phyloP scores from a whole-genome alignment of 768 basidiomycete species.

The Collybia sordida region DNA sequence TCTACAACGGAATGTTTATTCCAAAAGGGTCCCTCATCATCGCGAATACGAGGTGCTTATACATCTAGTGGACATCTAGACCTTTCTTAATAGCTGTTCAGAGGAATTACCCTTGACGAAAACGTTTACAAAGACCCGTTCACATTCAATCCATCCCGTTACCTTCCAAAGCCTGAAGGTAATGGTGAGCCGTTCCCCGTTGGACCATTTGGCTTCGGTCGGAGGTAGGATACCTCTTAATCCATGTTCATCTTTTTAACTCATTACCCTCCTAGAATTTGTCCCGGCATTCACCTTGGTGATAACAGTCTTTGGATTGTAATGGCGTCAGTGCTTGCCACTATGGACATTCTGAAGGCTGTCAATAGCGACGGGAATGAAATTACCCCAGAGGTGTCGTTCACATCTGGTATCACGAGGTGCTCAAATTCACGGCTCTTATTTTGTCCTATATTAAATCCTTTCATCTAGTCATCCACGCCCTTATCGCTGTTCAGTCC shows the following conservation, averaged over 20 bases:
- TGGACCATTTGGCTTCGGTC: constrained; percentile 14
- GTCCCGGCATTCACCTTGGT: constrained; percentile 15
- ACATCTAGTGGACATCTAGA: no score
- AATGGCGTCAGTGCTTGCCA: constrained; percentile 10
- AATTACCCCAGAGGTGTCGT: constrained; percentile 12
- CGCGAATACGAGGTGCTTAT: constrained; percentile 10
- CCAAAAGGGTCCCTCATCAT: constrained; percentile 14
- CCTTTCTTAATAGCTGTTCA: not conserved
- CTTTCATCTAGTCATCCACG: no score
- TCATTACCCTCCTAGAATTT: no score
- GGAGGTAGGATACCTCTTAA: constrained; percentile 7
- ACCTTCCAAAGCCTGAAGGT: constrained; percentile 10
- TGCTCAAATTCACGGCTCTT: no score
- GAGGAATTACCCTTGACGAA: constrained; percentile 15
- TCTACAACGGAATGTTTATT: constrained; percentile 15
- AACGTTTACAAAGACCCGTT: constrained; percentile 9
- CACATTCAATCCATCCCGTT: constrained; percentile 14
- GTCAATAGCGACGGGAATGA: constrained; percentile 14
- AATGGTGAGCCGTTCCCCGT: constrained; percentile 12
- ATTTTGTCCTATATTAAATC: not conserved
- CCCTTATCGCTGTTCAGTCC: constrained; percentile 8
- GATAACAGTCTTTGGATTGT: constrained; percentile 14
- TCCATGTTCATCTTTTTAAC: no score
- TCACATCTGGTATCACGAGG: constrained; percentile 13
- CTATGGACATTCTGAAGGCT: constrained; percentile 10